These are phyloP conservation scores for Chlamydomonas asymmetrica DNA, from an alignment of 139 green algal genomes.

Conservation along the genomic window DNA sequence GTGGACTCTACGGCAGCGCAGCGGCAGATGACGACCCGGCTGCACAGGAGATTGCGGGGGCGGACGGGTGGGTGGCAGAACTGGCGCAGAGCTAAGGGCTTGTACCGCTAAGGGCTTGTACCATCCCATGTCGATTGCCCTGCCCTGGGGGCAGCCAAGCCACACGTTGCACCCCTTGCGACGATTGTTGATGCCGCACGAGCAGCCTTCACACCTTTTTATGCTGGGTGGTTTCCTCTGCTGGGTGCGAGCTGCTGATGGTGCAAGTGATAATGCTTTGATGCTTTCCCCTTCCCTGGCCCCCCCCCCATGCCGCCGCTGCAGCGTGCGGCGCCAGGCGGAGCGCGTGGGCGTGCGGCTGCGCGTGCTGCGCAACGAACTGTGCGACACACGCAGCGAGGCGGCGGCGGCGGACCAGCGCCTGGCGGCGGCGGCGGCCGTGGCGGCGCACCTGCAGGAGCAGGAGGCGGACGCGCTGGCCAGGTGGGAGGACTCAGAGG, in stretches of 20 bases:
- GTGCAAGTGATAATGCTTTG: no score
- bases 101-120: neutral
- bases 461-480: constrained; percentile 6
- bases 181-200: no score
- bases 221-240: no score
- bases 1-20: neutral
- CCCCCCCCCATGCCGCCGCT: no score
- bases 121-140: neutral
- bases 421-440: constrained; percentile 13
- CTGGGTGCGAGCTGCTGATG: no score
- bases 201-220: no score
- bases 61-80: neutral
- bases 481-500: no score
- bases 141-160: no score
- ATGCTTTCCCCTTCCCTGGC: no score
- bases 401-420: constrained; percentile 10
- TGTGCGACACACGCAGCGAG: constrained; percentile 28
- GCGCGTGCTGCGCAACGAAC: constrained; percentile 38
- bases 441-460: constrained; percentile 28
- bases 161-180: no score
- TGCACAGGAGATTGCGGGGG: no score
- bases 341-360: constrained; percentile 14
- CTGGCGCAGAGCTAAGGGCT: neutral
- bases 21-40: neutral
- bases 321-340: constrained; percentile 34